Base-by-base conservation (phyloP, 2,329 filamentous ascomycete genomes). In the Epichloe amarillans region DNA sequence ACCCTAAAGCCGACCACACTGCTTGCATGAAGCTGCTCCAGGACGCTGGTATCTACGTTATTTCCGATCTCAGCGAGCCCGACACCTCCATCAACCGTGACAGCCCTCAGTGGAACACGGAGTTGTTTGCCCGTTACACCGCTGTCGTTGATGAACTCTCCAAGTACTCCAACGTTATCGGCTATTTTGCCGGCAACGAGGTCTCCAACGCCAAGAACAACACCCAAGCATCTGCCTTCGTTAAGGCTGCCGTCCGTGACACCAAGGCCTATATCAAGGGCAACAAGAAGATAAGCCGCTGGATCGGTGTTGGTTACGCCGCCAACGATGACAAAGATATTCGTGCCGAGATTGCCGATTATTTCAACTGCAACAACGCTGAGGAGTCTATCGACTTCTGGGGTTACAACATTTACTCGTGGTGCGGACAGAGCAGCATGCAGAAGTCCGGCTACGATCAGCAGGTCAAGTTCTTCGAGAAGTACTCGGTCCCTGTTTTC, bases 331-430 rank as follows among this genome's bases (percentile, higher is more conserved):
- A 96, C 68, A 77, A 82, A 40, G 76, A 80, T 21, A 94, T 95
- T 60, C 87, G 93, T 67, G 76, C 76, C 57, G 75, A 88, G 62
- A 81, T 97, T 63, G 87, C 88, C 59, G 73, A 88, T 65, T 98
- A 95, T 79, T 96, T 98, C 74, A 90, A 95, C 77, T 98, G 93
- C 65, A 87, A 90, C 54, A 51, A 61, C 3, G 68, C 80, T 54
- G 65, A 74, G 36, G 71, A 74, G 8, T 63, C 85, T 54, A 95
- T 97, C 58, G 93, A 98, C 71, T 97, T 94, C 76, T 98, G 90
- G 87, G 93, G 93, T 53, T 97, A 97, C 84, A 98, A 98, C 77
- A 95, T 97, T 72, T 98, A 98, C 79, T 95, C 90, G 49, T 98
- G 93, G 93, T 98, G 93, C 67, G 93, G 91, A 59, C 69, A 90